Percentiles rank a stretch among this genome's conserved stretches.
These are phyloP conservation scores for Coniochaeta pulveracea DNA, from an alignment of 2,329 filamentous ascomycete genomes.

Conservation along the genomic window DNA sequence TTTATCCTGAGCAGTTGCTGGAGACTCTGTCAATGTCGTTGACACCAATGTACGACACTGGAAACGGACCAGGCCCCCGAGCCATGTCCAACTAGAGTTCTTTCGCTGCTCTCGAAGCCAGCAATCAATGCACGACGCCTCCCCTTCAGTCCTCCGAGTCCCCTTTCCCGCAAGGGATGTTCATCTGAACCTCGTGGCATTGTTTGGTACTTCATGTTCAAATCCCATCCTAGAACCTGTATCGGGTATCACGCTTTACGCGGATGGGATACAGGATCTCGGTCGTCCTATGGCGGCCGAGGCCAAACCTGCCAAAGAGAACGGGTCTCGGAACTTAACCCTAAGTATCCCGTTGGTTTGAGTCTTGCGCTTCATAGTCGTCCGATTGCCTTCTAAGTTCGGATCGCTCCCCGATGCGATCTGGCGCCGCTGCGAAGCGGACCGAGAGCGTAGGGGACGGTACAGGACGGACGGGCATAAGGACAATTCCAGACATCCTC, in stretches of 20 bases:
- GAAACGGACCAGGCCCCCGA: slow-evolving; percentile 2
- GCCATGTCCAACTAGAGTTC: slow-evolving; percentile 23
- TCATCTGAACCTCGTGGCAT: slow-evolving; percentile 29
- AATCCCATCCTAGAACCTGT: slow-evolving; percentile 51
- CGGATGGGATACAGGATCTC: slow-evolving; percentile 28
- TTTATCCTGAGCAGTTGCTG: not conserved
- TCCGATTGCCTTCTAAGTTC: slow-evolving; percentile 55
- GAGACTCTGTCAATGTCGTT: slow-evolving; percentile 17
- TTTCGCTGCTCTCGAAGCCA: slow-evolving; percentile 28
- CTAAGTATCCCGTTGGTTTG: slow-evolving; percentile 68
- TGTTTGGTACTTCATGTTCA: slow-evolving; percentile 26
- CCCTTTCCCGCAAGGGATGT: slow-evolving; percentile 61
- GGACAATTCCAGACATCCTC: slow-evolving; percentile 46
- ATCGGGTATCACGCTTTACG: slow-evolving; percentile 39
- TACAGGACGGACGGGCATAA: slow-evolving; percentile 35
- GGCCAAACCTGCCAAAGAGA: slow-evolving; percentile 42
- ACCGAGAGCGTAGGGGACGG: slow-evolving; percentile 20
- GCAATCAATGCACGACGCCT: slow-evolving; percentile 54
- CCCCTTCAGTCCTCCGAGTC: slow-evolving; percentile 69
- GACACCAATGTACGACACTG: slow-evolving; percentile 1
- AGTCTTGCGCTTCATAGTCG: slow-evolving; percentile 65
- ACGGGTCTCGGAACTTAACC: slow-evolving; percentile 88
- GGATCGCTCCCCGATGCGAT: slow-evolving; percentile 9
- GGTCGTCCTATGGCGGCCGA: slow-evolving; percentile 20
- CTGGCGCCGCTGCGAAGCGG: slow-evolving; percentile 38